A percentile compares a stretch with the other conserved stretches of the same genome.
Conservation (phyloP, 805 yeast genomes). For the Starmera amethionina region DNA sequence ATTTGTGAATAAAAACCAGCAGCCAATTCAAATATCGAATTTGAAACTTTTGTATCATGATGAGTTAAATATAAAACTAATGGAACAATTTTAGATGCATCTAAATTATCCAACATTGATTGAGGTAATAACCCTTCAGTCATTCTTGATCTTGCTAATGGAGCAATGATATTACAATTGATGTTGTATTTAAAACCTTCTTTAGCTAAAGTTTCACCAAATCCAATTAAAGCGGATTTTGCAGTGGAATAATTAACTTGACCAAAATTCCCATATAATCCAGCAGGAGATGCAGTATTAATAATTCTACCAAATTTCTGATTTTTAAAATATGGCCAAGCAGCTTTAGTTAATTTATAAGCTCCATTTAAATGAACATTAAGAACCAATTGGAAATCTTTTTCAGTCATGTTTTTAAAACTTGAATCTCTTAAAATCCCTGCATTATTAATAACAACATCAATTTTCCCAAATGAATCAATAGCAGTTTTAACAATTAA, state of each 20-base stretch:
- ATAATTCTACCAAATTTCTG: constrained; percentile 84
- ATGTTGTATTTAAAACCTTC: constrained; percentile 87
- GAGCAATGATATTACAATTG: constrained; percentile 80
- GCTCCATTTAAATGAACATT: constrained; percentile 91
- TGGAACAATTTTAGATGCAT: constrained; percentile 89
- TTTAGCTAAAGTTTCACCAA: constrained; percentile 89
- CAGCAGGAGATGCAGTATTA: constrained; percentile 97
- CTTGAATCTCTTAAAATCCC: constrained; percentile 87
- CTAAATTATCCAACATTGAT: constrained; percentile 66
- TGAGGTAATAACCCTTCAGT: constrained; percentile 86
- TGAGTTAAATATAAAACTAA: constrained; percentile 74
- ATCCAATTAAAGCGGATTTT: constrained; percentile 80
- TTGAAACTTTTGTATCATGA: constrained; percentile 50
- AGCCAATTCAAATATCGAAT: constrained; percentile 83
- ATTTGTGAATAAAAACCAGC: constrained; percentile 90
- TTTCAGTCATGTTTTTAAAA: constrained; percentile 75
- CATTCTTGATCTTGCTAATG: constrained; percentile 93
- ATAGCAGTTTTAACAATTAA: constrained; percentile 81
- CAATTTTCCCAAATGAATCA: constrained; percentile 79
- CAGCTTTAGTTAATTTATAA: constrained; percentile 73
- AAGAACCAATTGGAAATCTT: constrained; percentile 69
- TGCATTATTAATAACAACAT: constrained; percentile 85
- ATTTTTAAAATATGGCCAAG: constrained; percentile 82
- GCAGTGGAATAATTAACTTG: constrained; percentile 95
- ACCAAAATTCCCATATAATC: constrained; percentile 93